Conservation (phyloP, 345 rosid genomes). For the Balakata baccata region DNA sequence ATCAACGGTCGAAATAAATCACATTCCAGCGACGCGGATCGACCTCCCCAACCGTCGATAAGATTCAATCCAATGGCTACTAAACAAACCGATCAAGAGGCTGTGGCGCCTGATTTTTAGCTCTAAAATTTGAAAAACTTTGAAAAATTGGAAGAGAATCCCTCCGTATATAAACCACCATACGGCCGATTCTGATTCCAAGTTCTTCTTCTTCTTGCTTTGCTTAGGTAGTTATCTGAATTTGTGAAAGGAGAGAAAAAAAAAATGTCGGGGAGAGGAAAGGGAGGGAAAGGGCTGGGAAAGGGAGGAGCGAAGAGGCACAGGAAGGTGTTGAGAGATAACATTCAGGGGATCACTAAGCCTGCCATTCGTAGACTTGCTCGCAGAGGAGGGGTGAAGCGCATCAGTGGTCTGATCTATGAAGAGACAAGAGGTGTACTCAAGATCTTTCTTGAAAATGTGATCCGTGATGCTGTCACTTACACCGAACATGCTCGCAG, state of each 20-base stretch:
- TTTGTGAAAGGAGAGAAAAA: neutral
- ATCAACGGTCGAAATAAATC: neutral
- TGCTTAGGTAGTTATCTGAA: neutral
- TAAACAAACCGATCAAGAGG: no score
- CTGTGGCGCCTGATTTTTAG: neutral
- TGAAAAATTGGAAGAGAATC: neutral
- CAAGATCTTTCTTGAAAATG: conserved; percentile 14
- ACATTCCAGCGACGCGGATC: neutral
- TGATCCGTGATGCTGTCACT: conserved; percentile 13
- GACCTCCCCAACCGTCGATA: neutral
- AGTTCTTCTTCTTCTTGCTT: neutral
- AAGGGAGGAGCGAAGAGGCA: conserved; percentile 20
- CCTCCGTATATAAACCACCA: neutral
- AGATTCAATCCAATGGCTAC: no score
- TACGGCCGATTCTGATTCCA: neutral
- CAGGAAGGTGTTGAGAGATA: conserved; percentile 4
- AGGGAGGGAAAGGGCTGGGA: conserved; percentile 15
- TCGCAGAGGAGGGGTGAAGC: conserved; percentile 16
- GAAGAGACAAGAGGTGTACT: conserved; percentile 13
- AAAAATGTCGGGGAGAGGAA: conserved; percentile 18
- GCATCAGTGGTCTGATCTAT: conserved; percentile 13
- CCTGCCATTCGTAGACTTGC: conserved; percentile 11
- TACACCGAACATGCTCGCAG: conserved; percentile 12
- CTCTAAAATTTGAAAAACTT: neutral
- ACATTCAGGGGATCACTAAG: conserved; percentile 9